Evolutionary conservation across 805 yeast species (phyloP).

Genomic region (Pachysolen tannophilus): DNA sequence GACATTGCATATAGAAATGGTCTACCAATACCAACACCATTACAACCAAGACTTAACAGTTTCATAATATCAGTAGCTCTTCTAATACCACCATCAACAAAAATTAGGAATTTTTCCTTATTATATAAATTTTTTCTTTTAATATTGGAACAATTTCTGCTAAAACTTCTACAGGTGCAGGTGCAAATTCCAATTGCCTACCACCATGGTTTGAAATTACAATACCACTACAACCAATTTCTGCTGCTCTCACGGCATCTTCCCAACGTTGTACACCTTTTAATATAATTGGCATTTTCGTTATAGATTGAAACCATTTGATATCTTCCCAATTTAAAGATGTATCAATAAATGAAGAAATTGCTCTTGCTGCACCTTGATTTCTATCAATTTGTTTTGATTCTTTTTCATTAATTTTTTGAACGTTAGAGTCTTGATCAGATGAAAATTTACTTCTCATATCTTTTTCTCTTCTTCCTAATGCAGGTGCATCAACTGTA

Average conservation of each 20-base stretch:
- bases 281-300: conserved; percentile 59
- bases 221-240: conserved; percentile 68
- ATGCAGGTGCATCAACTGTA: conserved; percentile 34
- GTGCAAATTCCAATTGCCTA: conserved; percentile 74
- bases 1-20: conserved; percentile 61
- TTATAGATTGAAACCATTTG: conserved; percentile 42
- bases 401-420: conserved; percentile 30
- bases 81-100: conserved; percentile 62
- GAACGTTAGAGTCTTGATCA: conserved; percentile 31
- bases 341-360: conserved; percentile 79
- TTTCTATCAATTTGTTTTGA: conserved; percentile 47
- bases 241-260: conserved; percentile 68
- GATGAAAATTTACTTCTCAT: conserved; percentile 33
- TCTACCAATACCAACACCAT: conserved; percentile 64
- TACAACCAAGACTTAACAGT: conserved; percentile 63
- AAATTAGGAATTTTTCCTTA: conserved; percentile 47
- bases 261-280: conserved; percentile 84
- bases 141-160: conserved; percentile 59
- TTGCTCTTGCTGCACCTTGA: conserved; percentile 82
- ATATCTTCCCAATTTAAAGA: conserved; percentile 60
- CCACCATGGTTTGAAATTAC: conserved; percentile 89
- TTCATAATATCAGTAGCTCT: conserved; percentile 62
- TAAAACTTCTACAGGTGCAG: conserved; percentile 69
- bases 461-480: conserved; percentile 37
- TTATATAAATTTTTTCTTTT: conserved; percentile 34